Conservation (phyloP, 2,329 filamentous ascomycete genomes). For the Aureobasidium subglaciale region DNA sequence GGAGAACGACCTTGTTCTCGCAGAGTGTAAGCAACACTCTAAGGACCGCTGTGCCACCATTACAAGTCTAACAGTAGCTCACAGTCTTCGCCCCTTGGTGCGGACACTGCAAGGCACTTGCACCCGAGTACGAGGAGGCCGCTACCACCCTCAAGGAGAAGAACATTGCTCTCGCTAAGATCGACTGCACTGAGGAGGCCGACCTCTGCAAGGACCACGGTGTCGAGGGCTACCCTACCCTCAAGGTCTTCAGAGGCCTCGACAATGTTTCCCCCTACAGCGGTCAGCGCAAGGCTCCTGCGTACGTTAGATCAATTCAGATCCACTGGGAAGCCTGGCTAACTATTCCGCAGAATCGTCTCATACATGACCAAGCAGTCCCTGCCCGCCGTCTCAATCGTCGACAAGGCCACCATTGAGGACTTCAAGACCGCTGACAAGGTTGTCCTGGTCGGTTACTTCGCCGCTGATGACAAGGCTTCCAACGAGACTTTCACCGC, state of each 20-base stretch:
- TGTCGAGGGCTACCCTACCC: conserved; percentile 95
- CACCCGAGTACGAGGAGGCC: conserved; percentile 82
- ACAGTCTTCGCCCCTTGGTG: conserved; percentile 93
- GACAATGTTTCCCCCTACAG: conserved; percentile 77
- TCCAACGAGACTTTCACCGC: conserved; percentile 80
- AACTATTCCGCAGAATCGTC: conserved; percentile 44
- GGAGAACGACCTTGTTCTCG: conserved; percentile 79
- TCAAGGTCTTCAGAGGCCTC: conserved; percentile 94
- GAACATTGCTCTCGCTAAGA: conserved; percentile 75
- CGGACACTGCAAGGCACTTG: conserved; percentile 97
- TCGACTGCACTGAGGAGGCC: conserved; percentile 91
- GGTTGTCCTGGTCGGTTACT: conserved; percentile 87
- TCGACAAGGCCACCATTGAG: conserved; percentile 75
- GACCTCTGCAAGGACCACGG: conserved; percentile 85
- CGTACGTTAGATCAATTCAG: conserved; percentile 34
- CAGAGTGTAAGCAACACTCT: conserved; percentile 65
- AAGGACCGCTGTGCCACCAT: not conserved
- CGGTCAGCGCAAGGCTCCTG: conserved; percentile 80
- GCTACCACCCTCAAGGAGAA: conserved; percentile 81
- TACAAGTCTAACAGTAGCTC: not conserved
- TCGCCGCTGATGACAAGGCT: conserved; percentile 70
- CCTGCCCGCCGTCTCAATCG: conserved; percentile 78
- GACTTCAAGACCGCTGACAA: conserved; percentile 98
- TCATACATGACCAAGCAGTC: conserved; percentile 98
- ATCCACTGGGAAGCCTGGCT: not conserved